Conservation (phyloP, 2,329 filamentous ascomycete genomes). For the Polytolypa hystricis region DNA sequence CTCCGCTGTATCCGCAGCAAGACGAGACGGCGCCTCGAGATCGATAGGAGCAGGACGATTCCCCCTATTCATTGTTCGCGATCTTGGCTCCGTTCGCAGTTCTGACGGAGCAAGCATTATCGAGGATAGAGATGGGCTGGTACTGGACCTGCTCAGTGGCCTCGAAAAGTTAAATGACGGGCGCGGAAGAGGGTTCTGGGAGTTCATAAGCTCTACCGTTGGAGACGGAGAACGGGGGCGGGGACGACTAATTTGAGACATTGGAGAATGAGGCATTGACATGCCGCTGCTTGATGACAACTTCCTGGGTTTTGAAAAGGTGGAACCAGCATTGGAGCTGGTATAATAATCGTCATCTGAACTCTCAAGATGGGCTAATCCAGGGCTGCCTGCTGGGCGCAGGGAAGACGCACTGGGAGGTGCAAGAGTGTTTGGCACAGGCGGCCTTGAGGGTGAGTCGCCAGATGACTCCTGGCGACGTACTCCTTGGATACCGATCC, state of each 20-base stretch:
- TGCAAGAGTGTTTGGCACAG: conserved; percentile 33
- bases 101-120: conserved; percentile 30
- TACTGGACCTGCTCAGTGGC: conserved; percentile 56
- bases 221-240: conserved; percentile 72
- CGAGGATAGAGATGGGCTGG: conserved; percentile 26
- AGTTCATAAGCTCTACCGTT: conserved; percentile 66
- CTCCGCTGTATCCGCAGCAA: conserved; percentile 3
- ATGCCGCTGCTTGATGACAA: conserved; percentile 60
- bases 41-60: conserved; percentile 24
- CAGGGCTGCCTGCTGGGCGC: conserved; percentile 38
- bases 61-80: conserved; percentile 12
- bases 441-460: conserved; percentile 26
- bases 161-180: conserved; percentile 90
- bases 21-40: conserved; percentile 15
- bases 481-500: conserved; percentile 14
- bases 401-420: conserved; percentile 36
- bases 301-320: conserved; percentile 62
- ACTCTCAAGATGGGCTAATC: conserved; percentile 52
- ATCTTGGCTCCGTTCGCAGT: conserved; percentile 30
- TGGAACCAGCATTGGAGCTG: conserved; percentile 45
- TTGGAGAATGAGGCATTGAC: conserved; percentile 50
- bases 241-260: conserved; percentile 51
- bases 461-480: conserved; percentile 23
- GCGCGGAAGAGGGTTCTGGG: conserved; percentile 48
- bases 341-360: conserved; percentile 62